Evolutionary conservation across 768 basidiomycete species (phyloP).

Genomic region (Gloeostereum incarnatum): DNA sequence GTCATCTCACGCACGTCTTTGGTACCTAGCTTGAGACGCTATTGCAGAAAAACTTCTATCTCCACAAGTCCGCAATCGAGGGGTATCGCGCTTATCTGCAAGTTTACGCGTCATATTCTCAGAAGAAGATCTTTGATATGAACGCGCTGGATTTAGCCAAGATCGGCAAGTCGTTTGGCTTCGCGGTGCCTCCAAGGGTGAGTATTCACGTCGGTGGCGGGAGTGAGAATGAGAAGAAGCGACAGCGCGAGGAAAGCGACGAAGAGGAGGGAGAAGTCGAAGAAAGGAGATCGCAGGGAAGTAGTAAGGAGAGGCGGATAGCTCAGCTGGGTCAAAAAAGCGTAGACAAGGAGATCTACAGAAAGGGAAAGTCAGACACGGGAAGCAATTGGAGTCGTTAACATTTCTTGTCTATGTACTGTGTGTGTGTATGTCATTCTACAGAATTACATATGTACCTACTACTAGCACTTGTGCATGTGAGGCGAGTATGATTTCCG

Average conservation of each 20-base stretch:
- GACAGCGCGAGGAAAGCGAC: constrained; percentile 23
- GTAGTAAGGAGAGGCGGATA: constrained; percentile 41
- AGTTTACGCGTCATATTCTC: constrained; percentile 95
- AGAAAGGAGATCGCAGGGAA: constrained; percentile 5
- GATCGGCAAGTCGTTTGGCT: constrained; percentile 94
- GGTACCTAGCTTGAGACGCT: constrained; percentile 63
- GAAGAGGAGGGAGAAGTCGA: not conserved
- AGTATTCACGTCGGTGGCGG: constrained; percentile 51
- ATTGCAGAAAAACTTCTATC: constrained; percentile 91
- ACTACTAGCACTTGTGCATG: no score
- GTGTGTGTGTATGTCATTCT: no score
- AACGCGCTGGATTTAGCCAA: constrained; percentile 89
- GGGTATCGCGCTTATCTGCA: constrained; percentile 96
- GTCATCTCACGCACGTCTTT: constrained; percentile 69
- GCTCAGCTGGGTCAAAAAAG: constrained; percentile 55
- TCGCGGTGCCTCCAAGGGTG: constrained; percentile 86
- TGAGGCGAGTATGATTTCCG: no score
- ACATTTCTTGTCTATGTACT: no score
- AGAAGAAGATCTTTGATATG: constrained; percentile 97
- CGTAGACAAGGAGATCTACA: constrained; percentile 66
- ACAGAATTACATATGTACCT: no score
- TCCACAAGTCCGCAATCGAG: constrained; percentile 87
- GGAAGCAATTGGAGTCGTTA: no score
- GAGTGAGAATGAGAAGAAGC: not conserved
- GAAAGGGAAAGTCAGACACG: no score